Evolutionary conservation across 2,329 filamentous ascomycete genomes (phyloP), one percentile per base, ranked within the genome.

Genomic region (Fusarium illudens): DNA sequence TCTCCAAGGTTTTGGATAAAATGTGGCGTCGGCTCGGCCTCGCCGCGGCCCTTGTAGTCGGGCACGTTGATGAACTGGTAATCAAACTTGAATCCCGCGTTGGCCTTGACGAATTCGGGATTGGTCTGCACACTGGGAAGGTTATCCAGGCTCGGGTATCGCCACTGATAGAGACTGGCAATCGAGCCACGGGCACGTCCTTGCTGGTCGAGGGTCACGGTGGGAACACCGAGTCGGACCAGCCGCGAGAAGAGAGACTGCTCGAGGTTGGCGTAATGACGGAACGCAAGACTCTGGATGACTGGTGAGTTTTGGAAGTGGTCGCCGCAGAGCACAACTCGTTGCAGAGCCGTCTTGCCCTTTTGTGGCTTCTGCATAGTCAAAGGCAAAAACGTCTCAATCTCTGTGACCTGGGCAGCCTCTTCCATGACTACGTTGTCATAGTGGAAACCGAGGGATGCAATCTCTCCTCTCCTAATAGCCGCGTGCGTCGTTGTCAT

Each of bases 401-500:
- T 92, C 78, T 99, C 96, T 0, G 95, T 99, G 75, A 99, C 95
- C 76, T 99, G 96, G 12, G 96, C 96, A 6, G 96, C 95, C 84
- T 99, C 96, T 82, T 99, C 96, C 92, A 99, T 97, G 55, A 99
- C 86, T 12, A 99, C 92, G 68, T 97, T 99, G 82, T 98, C 94
- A 74, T 99, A 99, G 71, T 93, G 93, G 80, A 99, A 99, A 15
- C 94, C 94, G n/a, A 98, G 86, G 15, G 88, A 86, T 1, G 93
- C 91, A 72, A 99, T 98, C 74, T 98, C 95, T 67, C 93, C 89
- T 66, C 95, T 86, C 64, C 94, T 89, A 86, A 99, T 99, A 2
- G 96, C 96, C 5, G 96, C 96, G 78, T 99, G 96, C 0, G 96
- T 99, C 4, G 94, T 96, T 17, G 96, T 99, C 96, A 99, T 99